A percentile compares a stretch with the other conserved stretches of the same genome.
Evolutionary conservation across 2,329 filamentous ascomycete species (phyloP).

Genomic region (Cryphonectria japonica): DNA sequence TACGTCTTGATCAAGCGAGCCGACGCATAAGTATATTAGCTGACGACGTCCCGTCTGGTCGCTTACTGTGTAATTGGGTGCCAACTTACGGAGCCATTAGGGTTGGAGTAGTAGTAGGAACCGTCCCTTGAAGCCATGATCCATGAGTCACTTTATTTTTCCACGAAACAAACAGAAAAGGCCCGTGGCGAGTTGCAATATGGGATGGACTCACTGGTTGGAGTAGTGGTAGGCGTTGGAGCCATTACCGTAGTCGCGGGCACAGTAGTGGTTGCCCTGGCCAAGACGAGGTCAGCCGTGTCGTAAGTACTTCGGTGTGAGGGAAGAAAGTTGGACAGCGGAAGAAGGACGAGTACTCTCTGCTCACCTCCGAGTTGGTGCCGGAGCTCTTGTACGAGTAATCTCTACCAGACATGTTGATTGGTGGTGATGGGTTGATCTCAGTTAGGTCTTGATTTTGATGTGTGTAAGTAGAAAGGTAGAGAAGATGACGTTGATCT

Average conservation of each 20-base stretch:
- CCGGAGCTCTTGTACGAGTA: constrained; percentile 56
- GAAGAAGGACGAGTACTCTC: background rate
- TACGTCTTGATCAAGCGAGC: constrained; percentile 50
- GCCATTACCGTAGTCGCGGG: constrained; percentile 62
- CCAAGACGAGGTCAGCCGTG: background rate
- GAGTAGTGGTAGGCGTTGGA: constrained; percentile 70
- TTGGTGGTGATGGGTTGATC: background rate
- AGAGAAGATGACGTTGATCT: background rate
- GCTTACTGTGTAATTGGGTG: background rate
- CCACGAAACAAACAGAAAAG: background rate
- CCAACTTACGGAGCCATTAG: constrained; percentile 56
- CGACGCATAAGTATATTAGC: background rate
- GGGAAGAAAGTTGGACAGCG: background rate
- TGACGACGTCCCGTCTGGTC: no score
- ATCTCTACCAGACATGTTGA: constrained; percentile 30
- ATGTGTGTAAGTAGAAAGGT: no score
- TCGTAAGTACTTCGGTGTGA: background rate
- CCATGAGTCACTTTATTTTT: background rate
- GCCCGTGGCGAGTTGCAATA: background rate
- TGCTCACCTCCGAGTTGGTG: constrained; percentile 63
- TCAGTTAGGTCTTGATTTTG: background rate
- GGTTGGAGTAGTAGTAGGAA: constrained; percentile 75
- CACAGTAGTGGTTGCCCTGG: constrained; percentile 70
- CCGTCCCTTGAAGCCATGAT: constrained; percentile 51
- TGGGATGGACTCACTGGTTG: constrained; percentile 53